A percentile compares a stretch with the other conserved stretches of the same genome.
Evolutionary conservation across 192 early-diverging fungal species (phyloP).

Genomic region (Coemansia sp.): DNA sequence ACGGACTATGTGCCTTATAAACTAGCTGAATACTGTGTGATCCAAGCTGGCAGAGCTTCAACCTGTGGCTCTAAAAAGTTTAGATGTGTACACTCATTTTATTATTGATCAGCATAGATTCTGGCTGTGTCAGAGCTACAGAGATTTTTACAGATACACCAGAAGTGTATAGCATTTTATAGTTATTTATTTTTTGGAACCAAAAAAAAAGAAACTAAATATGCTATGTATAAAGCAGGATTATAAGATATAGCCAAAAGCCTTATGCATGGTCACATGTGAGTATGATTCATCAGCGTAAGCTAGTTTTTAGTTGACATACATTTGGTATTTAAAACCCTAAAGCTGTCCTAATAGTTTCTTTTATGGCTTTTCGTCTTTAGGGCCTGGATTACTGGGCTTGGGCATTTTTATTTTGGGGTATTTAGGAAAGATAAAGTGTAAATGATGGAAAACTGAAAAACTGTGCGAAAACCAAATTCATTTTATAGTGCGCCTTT

Average conservation of each 20-base stretch:
- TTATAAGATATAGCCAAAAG: too few species aligned
- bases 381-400: background rate
- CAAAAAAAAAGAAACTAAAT: background rate
- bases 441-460: too few species aligned
- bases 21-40: conserved; percentile 48
- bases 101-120: background rate
- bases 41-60: conserved; percentile 37
- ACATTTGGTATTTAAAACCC: too few species aligned
- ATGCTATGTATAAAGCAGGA: too few species aligned
- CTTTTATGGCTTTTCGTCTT: background rate
- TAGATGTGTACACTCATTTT: conserved; percentile 18
- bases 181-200: conserved; percentile 1
- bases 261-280: background rate
- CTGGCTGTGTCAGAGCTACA: conserved; percentile 40
- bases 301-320: too few species aligned
- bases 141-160: conserved; percentile 41
- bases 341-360: background rate
- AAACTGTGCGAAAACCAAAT: too few species aligned
- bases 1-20: conserved; percentile 24
- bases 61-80: too few species aligned
- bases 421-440: too few species aligned
- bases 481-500: too few species aligned
- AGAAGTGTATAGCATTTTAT: conserved; percentile 27
- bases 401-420: too few species aligned
- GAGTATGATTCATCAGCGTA: background rate